Evolutionary conservation across 495 filamentous ascomycete genomes (phyloP).

Genomic region (Neurospora sp.): DNA sequence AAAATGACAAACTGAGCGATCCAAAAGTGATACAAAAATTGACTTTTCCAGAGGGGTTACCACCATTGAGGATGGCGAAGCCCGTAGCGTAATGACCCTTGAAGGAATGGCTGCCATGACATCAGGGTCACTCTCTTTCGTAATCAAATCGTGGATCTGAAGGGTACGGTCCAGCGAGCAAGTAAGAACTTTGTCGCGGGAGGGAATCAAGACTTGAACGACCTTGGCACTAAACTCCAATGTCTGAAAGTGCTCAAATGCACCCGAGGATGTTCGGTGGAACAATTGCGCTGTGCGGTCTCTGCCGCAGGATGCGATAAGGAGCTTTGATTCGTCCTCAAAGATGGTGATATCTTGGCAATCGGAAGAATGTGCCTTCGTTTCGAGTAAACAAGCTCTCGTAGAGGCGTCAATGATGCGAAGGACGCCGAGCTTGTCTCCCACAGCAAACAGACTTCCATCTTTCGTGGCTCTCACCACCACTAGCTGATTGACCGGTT

Average conservation of each 20-base stretch:
- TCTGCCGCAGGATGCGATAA: slow-evolving; percentile 72
- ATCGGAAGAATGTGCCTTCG: slow-evolving; percentile 79
- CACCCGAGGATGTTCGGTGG: slow-evolving; percentile 38
- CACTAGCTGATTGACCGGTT: slow-evolving; percentile 61
- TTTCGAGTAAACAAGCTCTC: slow-evolving; percentile 46
- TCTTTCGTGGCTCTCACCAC: slow-evolving; percentile 51
- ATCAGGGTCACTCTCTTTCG: slow-evolving; percentile 56
- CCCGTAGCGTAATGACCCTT: slow-evolving; percentile 68
- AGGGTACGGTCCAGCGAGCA: slow-evolving; percentile 83
- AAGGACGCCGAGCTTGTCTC: slow-evolving; percentile 77
- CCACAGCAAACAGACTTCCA: slow-evolving; percentile 59
- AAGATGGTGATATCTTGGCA: slow-evolving; percentile 71
- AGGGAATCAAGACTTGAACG: slow-evolving; percentile 36
- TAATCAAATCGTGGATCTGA: slow-evolving; percentile 65
- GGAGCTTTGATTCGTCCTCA: slow-evolving; percentile 38
- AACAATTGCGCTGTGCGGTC: slow-evolving; percentile 91
- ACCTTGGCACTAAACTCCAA: slow-evolving; percentile 39
- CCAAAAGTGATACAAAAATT: slow-evolving; percentile 64
- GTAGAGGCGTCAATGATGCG: slow-evolving; percentile 43
- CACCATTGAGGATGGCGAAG: slow-evolving; percentile 77
- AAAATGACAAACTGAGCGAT: slow-evolving; percentile 69
- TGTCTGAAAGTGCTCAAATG: slow-evolving; percentile 41
- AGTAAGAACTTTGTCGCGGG: slow-evolving; percentile 59
- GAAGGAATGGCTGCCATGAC: slow-evolving; percentile 65
- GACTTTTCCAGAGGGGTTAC: slow-evolving; percentile 52